Evolutionary conservation across 2,329 filamentous ascomycete genomes (phyloP).

Genomic region (Reticulascus tulasneorum): DNA sequence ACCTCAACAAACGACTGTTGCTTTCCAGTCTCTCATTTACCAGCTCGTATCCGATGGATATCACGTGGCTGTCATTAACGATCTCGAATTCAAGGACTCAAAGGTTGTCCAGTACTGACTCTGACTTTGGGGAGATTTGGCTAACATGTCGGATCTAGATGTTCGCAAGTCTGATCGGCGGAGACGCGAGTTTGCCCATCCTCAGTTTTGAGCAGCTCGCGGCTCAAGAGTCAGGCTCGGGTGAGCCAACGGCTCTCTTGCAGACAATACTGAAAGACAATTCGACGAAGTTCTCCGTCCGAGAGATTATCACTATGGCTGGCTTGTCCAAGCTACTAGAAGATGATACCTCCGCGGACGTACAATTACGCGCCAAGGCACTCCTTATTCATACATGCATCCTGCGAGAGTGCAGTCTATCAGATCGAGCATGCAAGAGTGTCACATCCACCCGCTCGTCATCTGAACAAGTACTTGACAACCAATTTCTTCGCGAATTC

Average conservation of each 20-base stretch:
- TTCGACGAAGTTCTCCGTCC: slow-evolving; percentile 15
- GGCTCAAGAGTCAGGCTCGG: too few relatives aligned
- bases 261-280: too few relatives aligned
- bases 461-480: too few relatives aligned
- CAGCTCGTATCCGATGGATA: slow-evolving; percentile 51
- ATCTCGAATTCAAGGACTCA: slow-evolving; percentile 58
- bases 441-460: too few relatives aligned
- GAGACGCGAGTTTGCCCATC: too few relatives aligned
- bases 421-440: background rate
- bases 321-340: background rate
- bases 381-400: slow-evolving; percentile 1
- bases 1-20: too few relatives aligned
- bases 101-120: slow-evolving; percentile 39
- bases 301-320: slow-evolving; percentile 16
- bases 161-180: slow-evolving; percentile 1
- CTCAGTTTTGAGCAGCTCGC: too few relatives aligned
- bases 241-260: too few relatives aligned
- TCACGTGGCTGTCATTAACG: slow-evolving; percentile 61
- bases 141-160: too few relatives aligned
- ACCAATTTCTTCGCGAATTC: too few relatives aligned
- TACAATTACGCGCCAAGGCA: too few relatives aligned
- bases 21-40: slow-evolving; percentile 45
- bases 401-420: background rate
- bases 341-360: background rate
- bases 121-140: too few relatives aligned